Base-by-base conservation (phyloP, 805 yeast species). In the Cyberlindnera petersonii region DNA sequence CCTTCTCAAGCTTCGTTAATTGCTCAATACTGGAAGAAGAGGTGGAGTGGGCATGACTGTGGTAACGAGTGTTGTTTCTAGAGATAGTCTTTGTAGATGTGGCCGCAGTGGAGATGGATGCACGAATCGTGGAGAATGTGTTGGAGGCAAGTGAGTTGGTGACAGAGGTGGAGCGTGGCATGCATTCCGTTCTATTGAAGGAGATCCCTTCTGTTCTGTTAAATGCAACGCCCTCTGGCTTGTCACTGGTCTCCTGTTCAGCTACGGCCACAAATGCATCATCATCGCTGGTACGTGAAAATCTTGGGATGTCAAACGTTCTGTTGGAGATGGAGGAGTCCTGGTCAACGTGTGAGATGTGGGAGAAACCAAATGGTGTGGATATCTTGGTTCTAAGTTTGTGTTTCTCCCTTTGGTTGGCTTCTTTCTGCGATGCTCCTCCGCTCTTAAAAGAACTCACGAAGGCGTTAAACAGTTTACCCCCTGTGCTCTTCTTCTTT, bases 351-450 rank as follows among this genome's bases (percentile, higher is more conserved):
- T 66, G 71, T 8, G 67, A 61, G 16, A 66, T 62, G 48, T 66
- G 71, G 15, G 60, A 63, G 43, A 66, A 66, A 4, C 49, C 64
- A 40, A 57, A 66, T 2, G 71, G 71, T 2, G 64, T 58, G 1
- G 69, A 64, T 10, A 66, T 65, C 37, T 54, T 58, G 5, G 42
- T 39, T 35, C 46, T 45, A 4, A 31, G 40, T 36, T 17, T 29
- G 10, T 31, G 35, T n/a, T n/a, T 28, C 19, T 11, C 33, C 20
- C 23, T 10, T 18, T 37, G 29, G 24, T 9, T 8, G 13, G 7
- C 31, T n/a, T 36, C 16, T n/a, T 37, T 28, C 16, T 52, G 39
- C 21, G 49, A 44, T n/a, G 64, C 18, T 9, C 10, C 11, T 7
- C 14, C 26, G 16, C 26, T 17, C 24, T 26, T 36, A 32, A 37